Base-by-base conservation (phyloP, 2,329 filamentous ascomycete species). In the Pseudogymnoascus sp. region DNA sequence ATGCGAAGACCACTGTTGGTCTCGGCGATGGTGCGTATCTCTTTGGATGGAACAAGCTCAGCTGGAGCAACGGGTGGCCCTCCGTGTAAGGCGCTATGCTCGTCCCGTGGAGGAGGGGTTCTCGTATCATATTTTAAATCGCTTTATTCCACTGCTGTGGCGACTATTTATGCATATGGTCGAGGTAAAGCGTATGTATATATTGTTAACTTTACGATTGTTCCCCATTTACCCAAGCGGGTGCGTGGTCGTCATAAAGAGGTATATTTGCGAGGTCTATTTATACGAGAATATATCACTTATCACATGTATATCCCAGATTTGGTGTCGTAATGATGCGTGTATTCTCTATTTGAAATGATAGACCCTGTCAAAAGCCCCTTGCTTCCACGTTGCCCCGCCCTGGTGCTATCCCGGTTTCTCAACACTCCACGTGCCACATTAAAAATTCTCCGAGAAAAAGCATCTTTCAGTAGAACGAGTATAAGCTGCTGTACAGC, bases 1-100 rank as follows among this genome's bases (percentile, higher is more conserved):
- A 86, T 66, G 77, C 84, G 2, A 75, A 86, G 65, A 84, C 79
- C 0, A 76, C 72, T 1, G 76, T 84, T 64, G 81, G 82, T 1
- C 78, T 82, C 62, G 76, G 71, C 0, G 81, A 84, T 68, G 74
- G 72, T 1, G 65, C 78, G 38, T 78, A 78, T 58, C 68, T 73
- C 27, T 80, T 80, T 67, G 78, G 79, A 5, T 80, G 77, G 77
- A 80, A 80, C 63, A 64, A 61, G 5, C 68, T 80, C 38, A 71
- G 71, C 41, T 80, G 77, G 68, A 74, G 71, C 8, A 71, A 68
- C 41, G 78, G 78, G 9, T 80, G 78, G 79, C 79, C 78, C 2
- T 68, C 71, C 1, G 73, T 79, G 0, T 76, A 68, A 65, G 51
- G 3, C 6, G 4, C 1, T 31, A n/a, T 15, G 2, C 12, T 27